phyloP scores from a whole-genome alignment of 2,329 filamentous ascomycete genomes.

The Tolypocladium inflatum region DNA sequence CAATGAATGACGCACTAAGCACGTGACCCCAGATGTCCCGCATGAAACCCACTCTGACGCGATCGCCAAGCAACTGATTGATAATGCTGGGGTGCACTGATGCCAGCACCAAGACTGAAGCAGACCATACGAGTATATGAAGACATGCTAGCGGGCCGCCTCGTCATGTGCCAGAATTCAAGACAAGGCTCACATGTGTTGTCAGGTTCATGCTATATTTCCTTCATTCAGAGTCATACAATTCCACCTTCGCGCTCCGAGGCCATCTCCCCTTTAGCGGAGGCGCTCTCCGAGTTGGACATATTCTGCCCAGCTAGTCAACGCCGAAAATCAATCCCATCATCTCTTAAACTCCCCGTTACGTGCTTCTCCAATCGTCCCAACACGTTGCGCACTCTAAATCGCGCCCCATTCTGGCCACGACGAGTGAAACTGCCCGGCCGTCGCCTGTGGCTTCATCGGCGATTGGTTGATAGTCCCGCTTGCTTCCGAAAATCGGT shows the following conservation, averaged over 20 bases:
- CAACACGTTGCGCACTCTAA: not conserved
- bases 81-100: too few species aligned
- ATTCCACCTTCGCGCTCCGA: not conserved
- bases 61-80: not conserved
- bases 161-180: not conserved
- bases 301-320: not conserved
- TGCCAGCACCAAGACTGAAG: not conserved
- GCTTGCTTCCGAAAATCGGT: not conserved
- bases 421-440: not conserved
- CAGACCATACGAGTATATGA: not conserved
- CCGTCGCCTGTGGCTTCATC: not conserved
- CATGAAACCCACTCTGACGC: not conserved
- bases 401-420: not conserved
- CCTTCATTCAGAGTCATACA: not conserved
- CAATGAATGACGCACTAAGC: not conserved
- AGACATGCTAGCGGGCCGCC: not conserved
- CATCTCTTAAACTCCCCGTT: not conserved
- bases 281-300: not conserved
- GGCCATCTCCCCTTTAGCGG: not conserved
- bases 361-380: not conserved
- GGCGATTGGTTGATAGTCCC: not conserved
- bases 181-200: not conserved
- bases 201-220: not conserved
- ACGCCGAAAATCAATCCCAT: not conserved
- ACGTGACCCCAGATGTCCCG: not conserved